Conservation (phyloP, 306 rosid species). For the Rosa persica region DNA sequence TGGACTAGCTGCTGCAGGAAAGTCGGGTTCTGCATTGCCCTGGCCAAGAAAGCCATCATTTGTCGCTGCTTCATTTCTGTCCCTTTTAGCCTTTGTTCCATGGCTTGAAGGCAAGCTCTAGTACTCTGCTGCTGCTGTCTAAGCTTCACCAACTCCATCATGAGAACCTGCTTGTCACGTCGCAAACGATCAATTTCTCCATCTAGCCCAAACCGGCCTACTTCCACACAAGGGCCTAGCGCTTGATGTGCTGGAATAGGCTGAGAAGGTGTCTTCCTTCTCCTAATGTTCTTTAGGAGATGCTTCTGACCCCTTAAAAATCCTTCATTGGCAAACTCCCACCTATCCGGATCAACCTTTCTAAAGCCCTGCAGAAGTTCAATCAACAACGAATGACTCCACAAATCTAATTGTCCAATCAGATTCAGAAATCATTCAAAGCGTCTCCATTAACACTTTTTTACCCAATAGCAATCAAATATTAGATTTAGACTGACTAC, state of each 20-base stretch:
- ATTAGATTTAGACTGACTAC: background rate
- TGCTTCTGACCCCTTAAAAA: slow-evolving; percentile 67
- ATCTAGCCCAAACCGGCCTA: slow-evolving; percentile 47
- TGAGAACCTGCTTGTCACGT: slow-evolving; percentile 54
- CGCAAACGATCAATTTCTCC: slow-evolving; percentile 59
- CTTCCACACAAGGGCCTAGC: slow-evolving; percentile 45
- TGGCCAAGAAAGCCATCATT: slow-evolving; percentile 84
- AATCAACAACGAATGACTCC: slow-evolving; percentile 17
- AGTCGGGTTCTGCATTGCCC: slow-evolving; percentile 70
- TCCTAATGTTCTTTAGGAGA: slow-evolving; percentile 60
- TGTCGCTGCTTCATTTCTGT: slow-evolving; percentile 73
- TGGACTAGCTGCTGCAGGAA: slow-evolving; percentile 59
- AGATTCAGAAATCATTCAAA: slow-evolving; percentile 10
- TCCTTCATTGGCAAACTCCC: slow-evolving; percentile 90
- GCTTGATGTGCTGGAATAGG: slow-evolving; percentile 43
- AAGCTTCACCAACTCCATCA: slow-evolving; percentile 73
- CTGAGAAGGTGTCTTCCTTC: slow-evolving; percentile 59
- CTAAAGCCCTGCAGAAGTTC: slow-evolving; percentile 71
- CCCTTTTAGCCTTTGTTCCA: slow-evolving; percentile 70
- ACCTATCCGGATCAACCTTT: slow-evolving; percentile 71
- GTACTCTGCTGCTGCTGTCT: slow-evolving; percentile 70
- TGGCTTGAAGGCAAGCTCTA: slow-evolving; percentile 47
- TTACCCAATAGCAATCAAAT: slow-evolving; percentile 4
- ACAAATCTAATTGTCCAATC: slow-evolving; percentile 12
- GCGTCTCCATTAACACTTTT: slow-evolving; percentile 7